A percentile compares a stretch with the other conserved stretches of the same genome.
Evolutionary conservation across 2,329 filamentous ascomycete species (phyloP).

Genomic region (Talaromyces sp.): DNA sequence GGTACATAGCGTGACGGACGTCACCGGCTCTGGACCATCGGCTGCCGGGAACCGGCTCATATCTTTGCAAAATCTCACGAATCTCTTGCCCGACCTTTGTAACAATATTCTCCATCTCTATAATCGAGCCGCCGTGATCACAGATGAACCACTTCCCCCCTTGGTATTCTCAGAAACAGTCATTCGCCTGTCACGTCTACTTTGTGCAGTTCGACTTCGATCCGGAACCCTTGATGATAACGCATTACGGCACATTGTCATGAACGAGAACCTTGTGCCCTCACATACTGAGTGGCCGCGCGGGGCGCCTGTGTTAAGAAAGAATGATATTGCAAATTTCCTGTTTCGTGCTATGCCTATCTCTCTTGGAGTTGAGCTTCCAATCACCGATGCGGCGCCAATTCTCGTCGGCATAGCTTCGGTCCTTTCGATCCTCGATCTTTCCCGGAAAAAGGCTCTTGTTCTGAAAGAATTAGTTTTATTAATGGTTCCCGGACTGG

Average conservation of each 20-base stretch:
- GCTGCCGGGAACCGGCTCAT: constrained; percentile 46
- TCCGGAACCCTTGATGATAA: constrained; percentile 51
- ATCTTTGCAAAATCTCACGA: constrained; percentile 49
- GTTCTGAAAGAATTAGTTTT: constrained; percentile 81
- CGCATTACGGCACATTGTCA: constrained; percentile 59
- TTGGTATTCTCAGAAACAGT: constrained; percentile 55
- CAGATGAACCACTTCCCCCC: constrained; percentile 51
- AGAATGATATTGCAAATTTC: constrained; percentile 61
- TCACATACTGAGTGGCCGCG: constrained; percentile 34
- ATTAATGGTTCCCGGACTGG: constrained; percentile 75
- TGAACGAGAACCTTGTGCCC: constrained; percentile 41
- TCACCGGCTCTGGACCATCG: constrained; percentile 40
- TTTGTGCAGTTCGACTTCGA: constrained; percentile 50
- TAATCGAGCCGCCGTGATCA: constrained; percentile 50
- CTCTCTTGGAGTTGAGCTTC: constrained; percentile 57
- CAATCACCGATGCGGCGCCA: constrained; percentile 69
- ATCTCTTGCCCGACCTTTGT: constrained; percentile 53
- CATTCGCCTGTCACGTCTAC: constrained; percentile 52
- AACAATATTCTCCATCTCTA: constrained; percentile 57
- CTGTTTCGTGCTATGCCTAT: constrained; percentile 69
- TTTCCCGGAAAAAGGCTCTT: constrained; percentile 86
- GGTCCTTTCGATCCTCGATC: constrained; percentile 74
- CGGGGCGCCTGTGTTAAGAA: constrained; percentile 46
- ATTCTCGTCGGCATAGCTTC: constrained; percentile 82
- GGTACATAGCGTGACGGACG: constrained; percentile 22